Base-by-base conservation (phyloP, 495 filamentous ascomycete genomes). In the Neurospora intermedia region DNA sequence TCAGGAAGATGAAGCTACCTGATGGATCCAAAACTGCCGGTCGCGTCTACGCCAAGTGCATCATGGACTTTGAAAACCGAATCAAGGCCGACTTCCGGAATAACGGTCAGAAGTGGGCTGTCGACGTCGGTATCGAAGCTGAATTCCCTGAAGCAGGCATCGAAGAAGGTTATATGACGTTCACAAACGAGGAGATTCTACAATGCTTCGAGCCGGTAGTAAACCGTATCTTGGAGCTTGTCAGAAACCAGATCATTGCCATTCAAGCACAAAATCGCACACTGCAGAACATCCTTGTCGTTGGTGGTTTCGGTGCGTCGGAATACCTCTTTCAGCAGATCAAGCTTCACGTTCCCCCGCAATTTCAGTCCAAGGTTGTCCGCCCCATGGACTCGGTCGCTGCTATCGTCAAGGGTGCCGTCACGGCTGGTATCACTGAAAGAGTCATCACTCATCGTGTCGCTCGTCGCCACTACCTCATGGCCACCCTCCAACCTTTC, bases 401-500 rank as follows among this genome's bases (percentile, higher is more conserved):
- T 43, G 90, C 90, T 72, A 92, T 92, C 71, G 90, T 92, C 81
- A 92, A 92, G 83, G 90, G 90, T 46, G 90, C 90, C 69, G 90
- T 92, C 70, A 92, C 90, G 13, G 90, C 96, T 48, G 96, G 96
- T 85, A 98, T 99, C 77, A 97, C 94, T 2, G 96, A 99, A 80
- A 90, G 94, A 73, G 92, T 99, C 74, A 90, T 99, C 78, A 99
- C 96, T 5, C 94, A 95, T 75, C 96, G 96, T 87, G 93, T 99
- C 72, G 96, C 96, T n/a, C 92, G 96, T 82, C 90, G 96, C 45
- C 96, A 99, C 82, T 99, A 99, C 80, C 93, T 99, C 73, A 98
- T 99, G 96, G 96, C 96, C 54, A 99, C 96, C 0, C 88, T 99
- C 20, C 95, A 98, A 80, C 96, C 96, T 9, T 99, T 99, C 87